Percentiles rank a stretch among this genome's conserved stretches.
Evolutionary conservation across 2,329 filamentous ascomycete species (phyloP).

Genomic region (Penicillium sp.): DNA sequence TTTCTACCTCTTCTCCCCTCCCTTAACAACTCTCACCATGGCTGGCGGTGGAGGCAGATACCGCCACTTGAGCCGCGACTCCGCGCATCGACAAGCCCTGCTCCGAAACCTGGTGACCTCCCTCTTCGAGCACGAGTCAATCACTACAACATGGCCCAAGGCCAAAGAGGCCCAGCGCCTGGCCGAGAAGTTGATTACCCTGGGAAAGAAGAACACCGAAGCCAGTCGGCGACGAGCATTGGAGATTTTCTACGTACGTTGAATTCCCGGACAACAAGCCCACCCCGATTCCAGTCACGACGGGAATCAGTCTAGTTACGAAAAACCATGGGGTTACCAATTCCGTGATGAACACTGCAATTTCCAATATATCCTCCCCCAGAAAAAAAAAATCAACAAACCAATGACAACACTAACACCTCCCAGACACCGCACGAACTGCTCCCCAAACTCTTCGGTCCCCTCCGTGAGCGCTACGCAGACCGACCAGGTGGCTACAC

Average conservation of each 20-base stretch:
- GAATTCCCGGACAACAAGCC: neutral
- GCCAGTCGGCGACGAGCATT: slow-evolving; percentile 72
- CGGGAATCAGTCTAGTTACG: neutral
- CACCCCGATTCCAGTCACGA: neutral
- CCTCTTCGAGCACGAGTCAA: slow-evolving; percentile 87
- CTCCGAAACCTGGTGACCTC: slow-evolving; percentile 95
- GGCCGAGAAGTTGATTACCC: slow-evolving; percentile 89
- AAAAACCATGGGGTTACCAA: neutral
- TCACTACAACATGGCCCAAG: slow-evolving; percentile 93
- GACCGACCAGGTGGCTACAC: slow-evolving; percentile 87
- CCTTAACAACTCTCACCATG: slow-evolving; percentile 53
- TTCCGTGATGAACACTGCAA: neutral
- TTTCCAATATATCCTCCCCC: neutral
- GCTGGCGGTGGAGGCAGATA: slow-evolving; percentile 84
- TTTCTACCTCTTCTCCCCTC: neutral
- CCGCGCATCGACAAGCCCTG: slow-evolving; percentile 84
- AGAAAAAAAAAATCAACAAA: slow-evolving; percentile 1
- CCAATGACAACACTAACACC: slow-evolving; percentile 1
- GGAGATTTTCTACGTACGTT: slow-evolving; percentile 78
- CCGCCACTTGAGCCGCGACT: slow-evolving; percentile 80
- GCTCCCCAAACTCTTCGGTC: slow-evolving; percentile 83
- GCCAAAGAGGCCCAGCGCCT: slow-evolving; percentile 94
- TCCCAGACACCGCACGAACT: slow-evolving; percentile 41
- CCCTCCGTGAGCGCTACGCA: slow-evolving; percentile 75
- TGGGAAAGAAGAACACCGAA: slow-evolving; percentile 90